Percentiles rank a stretch among this genome's conserved stretches.
These are phyloP conservation scores for Fusarium domesticum DNA, from an alignment of 2,329 filamentous ascomycete genomes.

Conservation along the genomic window DNA sequence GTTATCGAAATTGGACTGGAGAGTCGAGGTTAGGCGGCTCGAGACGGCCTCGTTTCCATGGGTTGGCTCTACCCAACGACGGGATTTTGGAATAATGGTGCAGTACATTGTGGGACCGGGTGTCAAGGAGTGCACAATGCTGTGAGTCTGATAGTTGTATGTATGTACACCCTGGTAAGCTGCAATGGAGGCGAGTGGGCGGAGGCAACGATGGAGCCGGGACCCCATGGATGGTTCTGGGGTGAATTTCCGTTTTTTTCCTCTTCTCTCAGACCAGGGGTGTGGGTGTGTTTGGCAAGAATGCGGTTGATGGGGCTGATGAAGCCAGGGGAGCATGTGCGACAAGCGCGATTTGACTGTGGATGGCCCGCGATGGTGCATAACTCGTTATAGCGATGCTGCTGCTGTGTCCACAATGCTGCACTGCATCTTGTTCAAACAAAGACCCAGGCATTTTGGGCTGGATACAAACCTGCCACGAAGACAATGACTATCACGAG, in stretches of 20 bases:
- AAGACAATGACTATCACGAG: not conserved
- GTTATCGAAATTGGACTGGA: not conserved
- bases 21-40: not conserved
- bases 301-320: not conserved
- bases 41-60: not conserved
- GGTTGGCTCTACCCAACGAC: not conserved
- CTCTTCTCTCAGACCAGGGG: not conserved
- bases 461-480: not conserved
- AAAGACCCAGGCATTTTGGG: not conserved
- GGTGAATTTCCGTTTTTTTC: not conserved
- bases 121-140: not conserved
- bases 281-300: not conserved
- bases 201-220: not conserved
- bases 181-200: slow-evolving; percentile 2
- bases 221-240: slow-evolving; percentile 1
- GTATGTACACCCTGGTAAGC: too few species aligned
- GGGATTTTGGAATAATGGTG: not conserved
- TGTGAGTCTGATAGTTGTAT: not conserved
- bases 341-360: not conserved
- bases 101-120: not conserved
- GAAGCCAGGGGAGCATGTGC: not conserved
- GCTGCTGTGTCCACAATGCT: not conserved
- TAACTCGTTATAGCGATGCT: not conserved
- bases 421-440: too few species aligned
- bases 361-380: not conserved